A percentile compares a stretch with the other conserved stretches of the same genome.
Evolutionary conservation across 768 basidiomycete genomes (phyloP).

Genomic region (Mycena venus): DNA sequence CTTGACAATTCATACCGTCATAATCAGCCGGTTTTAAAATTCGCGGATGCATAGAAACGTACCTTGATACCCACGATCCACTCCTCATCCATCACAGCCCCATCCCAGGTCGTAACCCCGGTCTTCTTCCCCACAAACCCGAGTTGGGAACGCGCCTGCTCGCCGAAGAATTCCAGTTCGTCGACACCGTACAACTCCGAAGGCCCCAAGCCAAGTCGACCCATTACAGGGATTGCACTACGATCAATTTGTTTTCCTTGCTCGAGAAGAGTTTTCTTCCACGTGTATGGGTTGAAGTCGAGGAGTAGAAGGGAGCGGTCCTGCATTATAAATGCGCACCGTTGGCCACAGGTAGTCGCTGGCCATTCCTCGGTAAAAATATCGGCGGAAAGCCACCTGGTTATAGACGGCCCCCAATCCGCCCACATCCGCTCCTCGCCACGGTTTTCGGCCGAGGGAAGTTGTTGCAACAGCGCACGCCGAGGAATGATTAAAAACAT

Average conservation of each 20-base stretch:
- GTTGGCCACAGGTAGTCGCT: background rate
- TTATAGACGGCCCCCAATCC: background rate
- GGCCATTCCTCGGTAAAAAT: background rate
- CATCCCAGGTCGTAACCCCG: slow-evolving; percentile 39
- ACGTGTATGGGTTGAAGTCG: slow-evolving; percentile 14
- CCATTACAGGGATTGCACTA: background rate
- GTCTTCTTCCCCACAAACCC: slow-evolving; percentile 42
- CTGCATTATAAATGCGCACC: background rate
- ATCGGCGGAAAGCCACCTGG: background rate
- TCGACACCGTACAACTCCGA: background rate
- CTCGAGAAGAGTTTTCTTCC: background rate
- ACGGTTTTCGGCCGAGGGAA: background rate
- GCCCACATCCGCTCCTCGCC: background rate
- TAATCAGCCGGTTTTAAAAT: background rate
- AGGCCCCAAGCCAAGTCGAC: background rate
- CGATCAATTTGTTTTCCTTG: background rate
- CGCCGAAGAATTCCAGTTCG: slow-evolving; percentile 39
- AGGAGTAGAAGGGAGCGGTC: background rate
- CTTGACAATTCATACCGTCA: background rate
- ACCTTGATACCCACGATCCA: slow-evolving; percentile 53
- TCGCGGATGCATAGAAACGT: slow-evolving; percentile 25
- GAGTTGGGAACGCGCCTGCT: slow-evolving; percentile 41
- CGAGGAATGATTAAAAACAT: background rate
- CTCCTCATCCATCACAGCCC: slow-evolving; percentile 57
- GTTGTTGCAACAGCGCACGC: background rate